Evolutionary conservation across 441 rosid species (phyloP).

Genomic region (Croton setiger): DNA sequence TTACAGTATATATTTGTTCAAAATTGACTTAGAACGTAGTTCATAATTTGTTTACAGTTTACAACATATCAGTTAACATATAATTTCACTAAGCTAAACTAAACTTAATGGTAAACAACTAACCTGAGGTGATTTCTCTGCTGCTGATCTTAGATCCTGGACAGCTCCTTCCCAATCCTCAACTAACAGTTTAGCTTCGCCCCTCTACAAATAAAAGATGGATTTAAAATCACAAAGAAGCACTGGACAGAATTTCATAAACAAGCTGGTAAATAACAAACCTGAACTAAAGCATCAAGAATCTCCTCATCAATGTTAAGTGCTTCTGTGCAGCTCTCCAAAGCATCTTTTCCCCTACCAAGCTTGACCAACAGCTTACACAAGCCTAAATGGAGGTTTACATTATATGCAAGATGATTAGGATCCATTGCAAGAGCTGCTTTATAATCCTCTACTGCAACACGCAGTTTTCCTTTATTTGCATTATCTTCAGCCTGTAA

Average conservation of each 20-base stretch:
- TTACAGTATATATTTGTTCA: background rate
- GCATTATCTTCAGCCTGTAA: conserved; percentile 89
- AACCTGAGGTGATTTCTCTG: conserved; percentile 88
- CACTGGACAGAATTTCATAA: too few relatives aligned
- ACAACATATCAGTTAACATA: background rate
- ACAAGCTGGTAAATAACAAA: conserved; percentile 33
- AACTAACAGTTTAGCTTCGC: conserved; percentile 85
- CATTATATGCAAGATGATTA: conserved; percentile 76
- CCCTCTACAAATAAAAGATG: conserved; percentile 46
- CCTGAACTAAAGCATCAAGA: conserved; percentile 88
- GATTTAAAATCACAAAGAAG: background rate
- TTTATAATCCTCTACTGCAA: conserved; percentile 84
- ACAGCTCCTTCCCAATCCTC: conserved; percentile 99
- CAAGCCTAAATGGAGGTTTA: conserved; percentile 89
- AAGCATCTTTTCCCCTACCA: conserved; percentile 91
- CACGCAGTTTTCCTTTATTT: conserved; percentile 79
- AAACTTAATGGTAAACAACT: conserved; percentile 20
- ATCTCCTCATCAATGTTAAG: conserved; percentile 78
- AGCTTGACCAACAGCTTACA: conserved; percentile 89
- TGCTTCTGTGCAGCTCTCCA: conserved; percentile 76
- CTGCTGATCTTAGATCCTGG: conserved; percentile 78
- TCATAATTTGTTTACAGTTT: background rate
- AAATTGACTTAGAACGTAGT: background rate
- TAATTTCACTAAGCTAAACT: background rate
- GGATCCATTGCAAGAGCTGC: conserved; percentile 90